phyloP scores from a whole-genome alignment of 164 flowering plant species.

The Vitis vinifera region ASM3070453v1 NC_081823.1:26971001-26971500 shows the following conservation, averaged over 20 bases:
- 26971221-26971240: conserved; percentile 69
- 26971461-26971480: conserved; percentile 80
- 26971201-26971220: conserved; percentile 69
- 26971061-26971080: conserved; percentile 1
- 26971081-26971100: neutral
- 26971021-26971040: conserved; percentile 69
- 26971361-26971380: conserved; percentile 64
- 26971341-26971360: conserved; percentile 88
- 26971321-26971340: conserved; percentile 80
- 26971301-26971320: conserved; percentile 67
- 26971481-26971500: conserved; percentile 53
- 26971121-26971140: neutral
- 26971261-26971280: conserved; percentile 80
- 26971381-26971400: neutral
- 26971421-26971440: too few relatives aligned
- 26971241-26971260: conserved; percentile 87
- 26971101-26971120: neutral
- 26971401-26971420: too few relatives aligned
- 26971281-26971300: conserved; percentile 93
- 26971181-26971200: conserved; percentile 79
- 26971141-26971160: conserved; percentile 44
- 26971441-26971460: conserved; percentile 18
- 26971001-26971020: conserved; percentile 56
- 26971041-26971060: conserved; percentile 58
- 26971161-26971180: conserved; percentile 80